These are phyloP conservation scores for Endocalyx cinctus DNA, from an alignment of 2,329 filamentous ascomycete species.

Conservation along the genomic window DNA sequence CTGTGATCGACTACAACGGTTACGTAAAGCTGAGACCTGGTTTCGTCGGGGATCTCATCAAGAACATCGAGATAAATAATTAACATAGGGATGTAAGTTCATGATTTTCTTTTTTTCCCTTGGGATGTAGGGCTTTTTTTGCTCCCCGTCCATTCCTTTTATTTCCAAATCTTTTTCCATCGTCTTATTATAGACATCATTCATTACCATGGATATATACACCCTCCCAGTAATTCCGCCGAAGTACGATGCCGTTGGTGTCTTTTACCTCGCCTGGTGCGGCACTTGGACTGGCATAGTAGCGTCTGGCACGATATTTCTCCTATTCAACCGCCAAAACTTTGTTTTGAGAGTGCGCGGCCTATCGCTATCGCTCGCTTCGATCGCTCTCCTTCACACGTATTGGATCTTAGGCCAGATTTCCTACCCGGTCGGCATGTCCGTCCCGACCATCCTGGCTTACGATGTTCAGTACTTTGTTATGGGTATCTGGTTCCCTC, in stretches of 20 bases:
- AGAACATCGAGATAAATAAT: too few relatives aligned
- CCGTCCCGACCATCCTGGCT: conserved; percentile 34
- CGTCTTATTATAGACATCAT: too few relatives aligned
- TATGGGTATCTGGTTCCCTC: conserved; percentile 55
- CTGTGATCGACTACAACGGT: too few relatives aligned
- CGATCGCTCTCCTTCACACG: conserved; percentile 32
- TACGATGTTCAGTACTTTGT: conserved; percentile 53
- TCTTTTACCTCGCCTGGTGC: conserved; percentile 18
- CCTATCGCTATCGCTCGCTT: conserved; percentile 34
- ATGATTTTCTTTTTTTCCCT: too few relatives aligned
- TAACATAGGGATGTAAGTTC: too few relatives aligned
- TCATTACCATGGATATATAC: conserved; percentile 12
- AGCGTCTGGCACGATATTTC: conserved; percentile 31
- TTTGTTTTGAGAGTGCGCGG: conserved; percentile 37
- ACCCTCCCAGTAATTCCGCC: conserved; percentile 14
- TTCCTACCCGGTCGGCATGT: conserved; percentile 35
- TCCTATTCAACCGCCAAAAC: conserved; percentile 26
- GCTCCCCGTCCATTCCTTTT: too few relatives aligned
- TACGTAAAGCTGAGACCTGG: too few relatives aligned
- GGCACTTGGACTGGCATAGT: conserved; percentile 22
- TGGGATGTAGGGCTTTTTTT: too few relatives aligned
- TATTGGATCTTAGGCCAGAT: conserved; percentile 39
- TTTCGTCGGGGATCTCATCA: too few relatives aligned
- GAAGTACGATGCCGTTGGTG: conserved; percentile 17
- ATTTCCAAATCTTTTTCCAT: too few relatives aligned